Conservation (phyloP, 2,329 filamentous ascomycete genomes). For the Curvularia eragrostidis region DNA sequence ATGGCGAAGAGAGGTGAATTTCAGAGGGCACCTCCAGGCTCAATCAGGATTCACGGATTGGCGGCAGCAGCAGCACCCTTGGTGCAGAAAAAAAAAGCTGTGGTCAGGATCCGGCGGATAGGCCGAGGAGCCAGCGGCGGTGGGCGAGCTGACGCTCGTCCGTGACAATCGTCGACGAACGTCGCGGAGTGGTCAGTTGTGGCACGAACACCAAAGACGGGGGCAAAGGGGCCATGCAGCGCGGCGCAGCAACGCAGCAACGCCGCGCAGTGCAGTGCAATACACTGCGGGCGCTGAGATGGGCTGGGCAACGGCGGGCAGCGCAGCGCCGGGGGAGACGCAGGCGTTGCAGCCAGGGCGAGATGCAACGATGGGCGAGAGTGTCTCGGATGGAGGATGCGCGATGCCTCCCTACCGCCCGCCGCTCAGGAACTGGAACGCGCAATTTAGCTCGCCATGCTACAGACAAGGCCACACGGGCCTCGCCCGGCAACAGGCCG, state of each 20-base stretch:
- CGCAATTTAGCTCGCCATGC: slow-evolving; percentile 18
- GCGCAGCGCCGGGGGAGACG: neutral
- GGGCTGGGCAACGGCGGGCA: no score
- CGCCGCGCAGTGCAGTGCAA: neutral
- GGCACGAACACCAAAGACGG: slow-evolving; percentile 7
- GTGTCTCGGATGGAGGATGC: slow-evolving; percentile 13
- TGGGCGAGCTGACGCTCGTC: slow-evolving; percentile 9
- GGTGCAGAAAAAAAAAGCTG: slow-evolving; percentile 1
- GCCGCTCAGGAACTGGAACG: slow-evolving; percentile 18
- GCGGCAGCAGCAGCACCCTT: neutral
- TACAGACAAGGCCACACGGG: slow-evolving; percentile 15
- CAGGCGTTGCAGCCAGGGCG: neutral
- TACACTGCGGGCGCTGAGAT: neutral
- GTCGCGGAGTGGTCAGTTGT: slow-evolving; percentile 3
- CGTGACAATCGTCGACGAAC: slow-evolving; percentile 1
- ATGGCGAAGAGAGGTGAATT: neutral
- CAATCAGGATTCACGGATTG: neutral
- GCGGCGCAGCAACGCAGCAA: neutral
- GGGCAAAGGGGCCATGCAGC: neutral
- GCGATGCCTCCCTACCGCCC: slow-evolving; percentile 18
- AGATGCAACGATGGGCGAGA: neutral
- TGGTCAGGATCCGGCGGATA: slow-evolving; percentile 2
- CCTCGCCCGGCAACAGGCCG: slow-evolving; percentile 4
- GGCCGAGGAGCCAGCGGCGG: slow-evolving; percentile 8
- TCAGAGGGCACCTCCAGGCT: neutral